phyloP scores from a whole-genome alignment of 257 asterid genomes.

The Haberlea rhodopensis region DNA sequence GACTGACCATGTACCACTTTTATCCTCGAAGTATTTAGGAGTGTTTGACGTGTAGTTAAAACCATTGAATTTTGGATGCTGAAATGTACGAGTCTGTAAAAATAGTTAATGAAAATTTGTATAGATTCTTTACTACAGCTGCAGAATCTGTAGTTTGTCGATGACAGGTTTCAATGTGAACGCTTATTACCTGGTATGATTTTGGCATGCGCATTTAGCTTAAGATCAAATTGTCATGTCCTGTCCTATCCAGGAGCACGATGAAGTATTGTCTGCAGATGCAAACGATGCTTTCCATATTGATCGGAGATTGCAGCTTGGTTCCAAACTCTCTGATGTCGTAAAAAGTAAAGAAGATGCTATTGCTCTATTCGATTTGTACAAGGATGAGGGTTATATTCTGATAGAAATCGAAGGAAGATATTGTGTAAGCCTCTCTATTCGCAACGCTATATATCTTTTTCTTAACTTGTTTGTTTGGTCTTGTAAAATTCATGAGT shows the following conservation, averaged over 20 bases:
- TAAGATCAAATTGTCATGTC: conserved; percentile 15
- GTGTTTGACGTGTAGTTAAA: not conserved
- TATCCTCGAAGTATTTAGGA: too few relatives aligned
- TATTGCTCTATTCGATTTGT: conserved; percentile 58
- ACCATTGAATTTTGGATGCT: too few relatives aligned
- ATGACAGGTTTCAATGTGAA: too few relatives aligned
- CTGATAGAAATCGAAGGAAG: conserved; percentile 73
- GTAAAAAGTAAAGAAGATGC: conserved; percentile 73
- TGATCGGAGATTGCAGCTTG: conserved; percentile 65
- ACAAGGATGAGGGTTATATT: conserved; percentile 73
- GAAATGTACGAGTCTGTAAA: too few relatives aligned
- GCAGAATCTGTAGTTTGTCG: too few relatives aligned
- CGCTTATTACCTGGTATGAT: not conserved
- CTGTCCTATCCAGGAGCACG: conserved; percentile 45
- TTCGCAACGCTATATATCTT: conserved; percentile 5
- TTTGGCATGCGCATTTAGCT: not conserved
- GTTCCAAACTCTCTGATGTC: conserved; percentile 73
- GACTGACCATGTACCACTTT: conserved; percentile 1
- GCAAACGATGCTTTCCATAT: conserved; percentile 81
- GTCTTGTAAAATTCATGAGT: not conserved
- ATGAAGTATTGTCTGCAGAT: conserved; percentile 54
- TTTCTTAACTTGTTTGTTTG: conserved; percentile 4
- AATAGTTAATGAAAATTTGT: too few relatives aligned
- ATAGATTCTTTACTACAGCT: too few relatives aligned
- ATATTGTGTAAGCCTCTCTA: conserved; percentile 63